phyloP scores from a whole-genome alignment of 352 stramenopile genomes.

The Globisporangium takayamanum region DNA sequence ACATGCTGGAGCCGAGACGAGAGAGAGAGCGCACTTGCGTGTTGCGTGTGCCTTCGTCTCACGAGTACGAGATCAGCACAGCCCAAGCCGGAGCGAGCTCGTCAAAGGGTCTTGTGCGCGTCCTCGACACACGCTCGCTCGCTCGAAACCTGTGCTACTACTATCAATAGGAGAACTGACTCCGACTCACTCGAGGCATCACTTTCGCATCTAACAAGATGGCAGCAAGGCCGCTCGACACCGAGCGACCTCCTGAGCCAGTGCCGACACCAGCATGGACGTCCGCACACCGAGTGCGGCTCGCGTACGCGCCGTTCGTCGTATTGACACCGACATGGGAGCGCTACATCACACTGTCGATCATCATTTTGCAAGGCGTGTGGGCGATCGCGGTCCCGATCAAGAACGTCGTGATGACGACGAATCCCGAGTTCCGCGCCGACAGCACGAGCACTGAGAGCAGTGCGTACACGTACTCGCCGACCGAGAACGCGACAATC shows the following conservation, averaged over 20 bases:
- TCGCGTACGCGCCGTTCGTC: not conserved
- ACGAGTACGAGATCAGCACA: no score
- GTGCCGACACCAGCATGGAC: not conserved
- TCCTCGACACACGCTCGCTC: no score
- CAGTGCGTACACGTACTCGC: conserved; percentile 6
- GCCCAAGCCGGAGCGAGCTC: no score
- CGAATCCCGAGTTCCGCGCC: conserved; percentile 19
- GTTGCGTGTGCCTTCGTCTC: no score
- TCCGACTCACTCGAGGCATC: no score
- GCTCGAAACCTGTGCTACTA: no score
- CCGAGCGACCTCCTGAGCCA: not conserved
- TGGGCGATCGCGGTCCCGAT: conserved; percentile 32
- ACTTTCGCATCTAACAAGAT: no score
- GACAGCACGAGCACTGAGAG: conserved; percentile 17
- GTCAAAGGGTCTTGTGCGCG: no score
- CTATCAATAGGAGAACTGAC: no score
- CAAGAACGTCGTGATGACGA: conserved; percentile 38
- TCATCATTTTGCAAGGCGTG: conserved; percentile 20
- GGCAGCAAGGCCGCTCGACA: not conserved
- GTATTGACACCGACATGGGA: conserved; percentile 7
- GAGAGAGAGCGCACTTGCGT: no score
- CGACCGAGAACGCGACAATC: not conserved
- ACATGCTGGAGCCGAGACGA: not conserved
- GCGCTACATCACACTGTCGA: conserved; percentile 10
- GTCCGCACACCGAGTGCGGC: not conserved